Evolutionary conservation across 164 flowering plant genomes (phyloP), one percentile per base, ranked within the genome.

Genomic region (Cinnamomum micranthum): DNA sequence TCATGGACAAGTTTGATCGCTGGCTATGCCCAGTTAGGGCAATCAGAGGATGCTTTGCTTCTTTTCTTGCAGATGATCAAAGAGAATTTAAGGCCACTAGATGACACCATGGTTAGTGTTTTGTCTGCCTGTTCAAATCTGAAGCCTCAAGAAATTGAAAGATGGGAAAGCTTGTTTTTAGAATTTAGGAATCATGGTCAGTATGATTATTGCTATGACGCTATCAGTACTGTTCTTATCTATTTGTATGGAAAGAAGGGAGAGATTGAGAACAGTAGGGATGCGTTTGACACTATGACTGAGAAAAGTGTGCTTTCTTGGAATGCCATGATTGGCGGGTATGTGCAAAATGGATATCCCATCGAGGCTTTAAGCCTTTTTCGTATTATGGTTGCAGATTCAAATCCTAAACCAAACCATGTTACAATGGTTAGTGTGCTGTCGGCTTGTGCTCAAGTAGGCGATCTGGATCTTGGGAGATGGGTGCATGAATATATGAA

Each of bases 381-480:
- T 66, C 81, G 81, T 24, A 13, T 75, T 59, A 85, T 88, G 89
- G 65, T 82, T 59, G 74, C 64, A 1, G 58, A 79, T 70, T 60
- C 50, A 0, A 70, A 75, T 65, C 69, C 69, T n/a, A 77, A 50
- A 47, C 95, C 95, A 10, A 89, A 91, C 75, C 90, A 91, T 78
- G 90, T 89, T 66, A 89, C 93, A 3, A 86, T 89, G 91, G 93
- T 91, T 12, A 80, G 82, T 68, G 85, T 86, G 69, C 87, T 91
- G 47, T 87, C 95, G 17, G 91, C 91, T 73, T 89, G 93, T 75
- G 88, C 91, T 73, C 84, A 88, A 82, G 73, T 88, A 73, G 93
- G 93, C 28, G 90, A 86, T 76, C 60, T 89, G 69, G 85, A 88
- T 19, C 87, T 85, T 67, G 93, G 93, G 41, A 80, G 19, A n/a